Conservation (phyloP, 202 grass and related monocot species). For the Elaeis oleifera region DNA sequence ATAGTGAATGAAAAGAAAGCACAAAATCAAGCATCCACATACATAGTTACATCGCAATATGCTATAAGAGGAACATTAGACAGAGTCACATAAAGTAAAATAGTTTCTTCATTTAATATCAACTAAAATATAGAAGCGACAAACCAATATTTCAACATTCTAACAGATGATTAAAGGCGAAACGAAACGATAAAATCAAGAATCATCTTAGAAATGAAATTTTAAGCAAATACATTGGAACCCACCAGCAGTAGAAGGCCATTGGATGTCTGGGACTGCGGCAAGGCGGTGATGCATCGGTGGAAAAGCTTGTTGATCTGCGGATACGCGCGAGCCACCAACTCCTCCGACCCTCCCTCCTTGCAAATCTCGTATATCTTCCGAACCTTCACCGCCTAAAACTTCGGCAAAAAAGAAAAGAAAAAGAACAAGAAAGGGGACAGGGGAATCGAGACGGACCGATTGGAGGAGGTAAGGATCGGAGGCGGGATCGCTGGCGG, state of each 20-base stretch:
- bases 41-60: too few relatives aligned
- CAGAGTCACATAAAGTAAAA: too few relatives aligned
- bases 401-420: background rate
- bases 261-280: constrained; percentile 63
- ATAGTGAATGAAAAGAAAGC: too few relatives aligned
- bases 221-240: background rate
- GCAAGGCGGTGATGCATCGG: constrained; percentile 52
- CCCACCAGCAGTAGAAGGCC: constrained; percentile 66
- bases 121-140: too few relatives aligned
- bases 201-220: background rate
- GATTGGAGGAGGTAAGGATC: constrained; percentile 84
- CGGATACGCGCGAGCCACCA: constrained; percentile 70
- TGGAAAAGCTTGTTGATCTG: constrained; percentile 94
- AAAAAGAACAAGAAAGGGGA: background rate
- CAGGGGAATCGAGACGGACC: constrained; percentile 28
- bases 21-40: too few relatives aligned
- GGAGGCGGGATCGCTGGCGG: constrained; percentile 49
- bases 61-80: too few relatives aligned
- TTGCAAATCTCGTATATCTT: constrained; percentile 71
- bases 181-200: too few relatives aligned
- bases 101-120: too few relatives aligned
- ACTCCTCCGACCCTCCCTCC: constrained; percentile 50
- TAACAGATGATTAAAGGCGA: too few relatives aligned
- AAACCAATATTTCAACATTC: too few relatives aligned
- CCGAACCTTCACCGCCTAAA: constrained; percentile 34